Conservation (phyloP, 2,329 filamentous ascomycete species). For the Harringtonia aguacate region DNA sequence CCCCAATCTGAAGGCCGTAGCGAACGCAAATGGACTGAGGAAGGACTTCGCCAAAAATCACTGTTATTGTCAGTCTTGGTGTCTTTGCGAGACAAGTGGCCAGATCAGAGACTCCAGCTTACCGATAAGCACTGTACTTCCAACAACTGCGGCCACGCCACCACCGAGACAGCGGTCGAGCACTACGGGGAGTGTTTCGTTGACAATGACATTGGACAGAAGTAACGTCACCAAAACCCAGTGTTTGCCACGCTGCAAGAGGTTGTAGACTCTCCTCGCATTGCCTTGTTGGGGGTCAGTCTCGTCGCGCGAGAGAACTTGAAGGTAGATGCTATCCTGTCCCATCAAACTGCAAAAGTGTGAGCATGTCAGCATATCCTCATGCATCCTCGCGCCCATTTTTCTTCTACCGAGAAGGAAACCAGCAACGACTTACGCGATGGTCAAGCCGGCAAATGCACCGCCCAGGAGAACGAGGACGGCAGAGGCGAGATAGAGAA, state of each 20-base stretch:
- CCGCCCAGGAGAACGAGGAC: slow-evolving; percentile 78
- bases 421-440: slow-evolving; percentile 42
- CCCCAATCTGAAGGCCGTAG: slow-evolving; percentile 89
- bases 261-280: slow-evolving; percentile 66
- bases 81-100: neutral
- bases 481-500: slow-evolving; percentile 70
- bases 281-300: slow-evolving; percentile 80
- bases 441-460: slow-evolving; percentile 88
- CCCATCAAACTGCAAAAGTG: slow-evolving; percentile 39
- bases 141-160: slow-evolving; percentile 86
- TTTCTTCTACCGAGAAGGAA: neutral
- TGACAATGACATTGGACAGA: slow-evolving; percentile 93
- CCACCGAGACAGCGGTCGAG: slow-evolving; percentile 89
- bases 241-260: slow-evolving; percentile 85
- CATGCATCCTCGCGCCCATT: too few species aligned
- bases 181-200: slow-evolving; percentile 91
- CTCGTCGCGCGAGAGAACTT: slow-evolving; percentile 80
- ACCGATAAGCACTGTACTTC: slow-evolving; percentile 92
- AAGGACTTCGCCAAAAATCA: slow-evolving; percentile 95
- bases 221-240: slow-evolving; percentile 95
- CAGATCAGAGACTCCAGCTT: slow-evolving; percentile 23
- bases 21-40: slow-evolving; percentile 95
- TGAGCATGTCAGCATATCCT: neutral
- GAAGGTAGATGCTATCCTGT: slow-evolving; percentile 91
- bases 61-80: slow-evolving; percentile 31